These are phyloP conservation scores for Clarireedia hainanense DNA, from an alignment of 2,329 filamentous ascomycete species.

Conservation along the genomic window DNA sequence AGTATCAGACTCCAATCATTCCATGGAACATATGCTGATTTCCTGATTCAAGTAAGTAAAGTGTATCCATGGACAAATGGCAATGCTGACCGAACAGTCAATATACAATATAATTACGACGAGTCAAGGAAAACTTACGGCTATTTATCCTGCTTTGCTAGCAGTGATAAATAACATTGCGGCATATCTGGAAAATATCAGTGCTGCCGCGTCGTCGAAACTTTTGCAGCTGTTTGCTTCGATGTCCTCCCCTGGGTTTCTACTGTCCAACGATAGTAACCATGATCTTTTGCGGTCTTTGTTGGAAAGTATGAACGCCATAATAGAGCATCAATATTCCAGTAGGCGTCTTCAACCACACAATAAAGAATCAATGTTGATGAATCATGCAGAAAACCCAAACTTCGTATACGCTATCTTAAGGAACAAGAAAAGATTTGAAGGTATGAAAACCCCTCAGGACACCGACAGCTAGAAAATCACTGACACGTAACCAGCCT, in stretches of 20 bases:
- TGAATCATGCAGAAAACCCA: slow-evolving; percentile 51
- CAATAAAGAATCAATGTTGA: not conserved
- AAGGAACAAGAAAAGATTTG: slow-evolving; percentile 73
- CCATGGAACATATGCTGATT: slow-evolving; percentile 85
- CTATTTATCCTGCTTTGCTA: slow-evolving; percentile 84
- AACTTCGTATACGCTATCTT: slow-evolving; percentile 74
- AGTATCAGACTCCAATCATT: slow-evolving; percentile 80
- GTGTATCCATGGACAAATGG: not conserved
- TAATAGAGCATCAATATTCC: slow-evolving; percentile 80
- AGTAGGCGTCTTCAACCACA: slow-evolving; percentile 41
- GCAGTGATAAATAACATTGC: slow-evolving; percentile 92
- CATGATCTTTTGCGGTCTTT: slow-evolving; percentile 73
- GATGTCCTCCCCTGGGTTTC: slow-evolving; percentile 88
- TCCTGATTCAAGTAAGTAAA: slow-evolving; percentile 66
- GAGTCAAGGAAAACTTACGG: slow-evolving; percentile 82
- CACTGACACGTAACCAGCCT: slow-evolving; percentile 34
- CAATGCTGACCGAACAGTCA: slow-evolving; percentile 48
- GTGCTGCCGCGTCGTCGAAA: slow-evolving; percentile 67
- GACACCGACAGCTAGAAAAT: not conserved
- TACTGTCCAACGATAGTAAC: slow-evolving; percentile 88
- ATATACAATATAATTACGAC: slow-evolving; percentile 87
- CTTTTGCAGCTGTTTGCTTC: slow-evolving; percentile 81
- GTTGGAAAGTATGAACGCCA: slow-evolving; percentile 80
- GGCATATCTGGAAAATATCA: slow-evolving; percentile 72
- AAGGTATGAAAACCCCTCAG: slow-evolving; percentile 33